Evolutionary conservation across 768 basidiomycete genomes (phyloP), one percentile per base, ranked within the genome.

Genomic region (Clitopilus hobsonii): DNA sequence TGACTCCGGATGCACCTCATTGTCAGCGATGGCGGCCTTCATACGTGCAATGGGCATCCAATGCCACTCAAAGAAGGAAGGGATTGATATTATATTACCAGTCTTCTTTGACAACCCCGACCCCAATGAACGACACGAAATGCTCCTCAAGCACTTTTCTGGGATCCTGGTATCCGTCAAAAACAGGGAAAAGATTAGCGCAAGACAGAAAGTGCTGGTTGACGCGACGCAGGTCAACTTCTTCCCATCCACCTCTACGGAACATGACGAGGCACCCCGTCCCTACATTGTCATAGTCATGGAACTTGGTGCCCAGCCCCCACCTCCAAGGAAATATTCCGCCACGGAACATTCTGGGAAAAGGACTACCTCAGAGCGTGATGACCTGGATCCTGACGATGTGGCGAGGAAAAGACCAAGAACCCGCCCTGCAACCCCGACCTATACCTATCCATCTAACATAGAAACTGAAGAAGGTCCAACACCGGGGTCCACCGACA

Each of bases 51-150:
- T 63, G 60, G 68, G 66, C 3, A 58, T 67, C 38, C 60, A 65
- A 18, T 56, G 63, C 29, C 52, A 55, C 18, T 14, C 49, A 26
- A 26, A 26, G 11, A 57, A 66, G 27, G 13, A 49, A 3, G n/a
- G 48, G 28, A 58, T 68, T 13, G 65, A 71, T 58, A 45, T 64
- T 48, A 53, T 64, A 50, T 49, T 71, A 13, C 70, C 69, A 13
- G 49, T 70, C 23, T 56, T 68, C 13, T 54, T 70, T 18, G 48
- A 36, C 13, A 54, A 32, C 18, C 14, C 10, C 5, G 23, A 26
- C 27, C 49, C 25, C 14, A 16, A 32, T 10, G 29, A 27, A 8
- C 49, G 10, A 16, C 41, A 18, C 14, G 22, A 45, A 5, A 45
- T 45, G 10, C 11, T 11, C 5, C 41, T 23, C 22, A 8, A 6